Evolutionary conservation across 768 basidiomycete species (phyloP), one percentile per base, ranked within the genome.

Genomic region (Neoboletus magnificus): DNA sequence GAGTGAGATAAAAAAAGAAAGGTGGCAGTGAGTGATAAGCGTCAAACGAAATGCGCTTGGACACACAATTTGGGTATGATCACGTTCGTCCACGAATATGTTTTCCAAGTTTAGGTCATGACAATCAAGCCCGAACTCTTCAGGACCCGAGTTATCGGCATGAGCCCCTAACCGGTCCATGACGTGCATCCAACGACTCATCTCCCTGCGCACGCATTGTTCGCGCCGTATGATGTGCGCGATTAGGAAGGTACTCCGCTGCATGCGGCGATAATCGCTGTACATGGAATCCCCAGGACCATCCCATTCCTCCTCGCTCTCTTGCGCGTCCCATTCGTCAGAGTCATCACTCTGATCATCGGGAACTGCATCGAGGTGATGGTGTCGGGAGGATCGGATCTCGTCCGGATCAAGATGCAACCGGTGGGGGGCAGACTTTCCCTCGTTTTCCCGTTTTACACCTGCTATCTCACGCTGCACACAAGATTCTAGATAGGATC

Each of bases 21-120:
- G 8, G 20, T 30, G 7, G 48, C 29, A 2, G 29, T 58, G 15
- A 52, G 55, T 25, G 1, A 32, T 23, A 57, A 30, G 6, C 22
- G 22, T 22, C 33, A n/a, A 20, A 48, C 22, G 13, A 22, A 27
- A 30, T 15, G 1, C 39, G 9, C 5, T 48, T 1, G 23, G 36
- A 77, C 91, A 63, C 62, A 93, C 91, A 43, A 93, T 87, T 59
- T 79, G 82, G 0, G 86, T 80, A 52, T 77, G 77, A 62, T 92
- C 86, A 3, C 77, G 60, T 35, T 77, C 77, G 66, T 92, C 88
- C 20, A 93, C 91, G 58, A 93, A 93, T 10, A 93, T 74, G 65
- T 93, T 93, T 71, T 91, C 89, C 65, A 91, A 68, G 63, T 89
- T 93, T 44, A 94, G 70, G 66, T 94, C 93, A 59, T 93, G 93